Conservation (phyloP, 768 basidiomycete genomes). For the Chalciporus piperatus region DNA sequence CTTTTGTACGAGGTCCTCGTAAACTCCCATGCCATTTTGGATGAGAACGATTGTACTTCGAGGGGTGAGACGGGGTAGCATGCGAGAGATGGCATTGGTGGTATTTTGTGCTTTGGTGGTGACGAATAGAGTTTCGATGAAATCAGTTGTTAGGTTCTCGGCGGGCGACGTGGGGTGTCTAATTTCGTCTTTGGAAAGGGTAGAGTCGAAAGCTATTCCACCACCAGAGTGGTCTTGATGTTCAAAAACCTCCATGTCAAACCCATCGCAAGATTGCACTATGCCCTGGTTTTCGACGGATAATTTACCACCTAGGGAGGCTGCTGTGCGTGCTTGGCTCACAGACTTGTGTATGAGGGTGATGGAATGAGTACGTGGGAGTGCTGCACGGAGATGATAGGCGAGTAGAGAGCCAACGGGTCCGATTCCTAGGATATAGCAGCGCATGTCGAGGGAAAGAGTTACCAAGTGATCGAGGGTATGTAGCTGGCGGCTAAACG, state of each 20-base stretch:
- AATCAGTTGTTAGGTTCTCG: constrained; percentile 18
- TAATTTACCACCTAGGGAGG: constrained; percentile 37
- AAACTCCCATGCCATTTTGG: constrained; percentile 93
- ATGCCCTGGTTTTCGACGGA: constrained; percentile 51
- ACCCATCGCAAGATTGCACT: constrained; percentile 40
- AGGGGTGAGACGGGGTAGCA: constrained; percentile 61
- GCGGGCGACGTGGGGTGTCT: constrained; percentile 14
- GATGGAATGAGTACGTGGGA: constrained; percentile 52
- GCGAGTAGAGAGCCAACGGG: constrained; percentile 82
- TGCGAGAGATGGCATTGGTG: constrained; percentile 48
- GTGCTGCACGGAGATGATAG: constrained; percentile 66
- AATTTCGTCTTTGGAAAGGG: constrained; percentile 9
- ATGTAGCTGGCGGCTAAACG: constrained; percentile 5
- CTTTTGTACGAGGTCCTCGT: constrained; percentile 66
- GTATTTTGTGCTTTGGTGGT: constrained; percentile 77
- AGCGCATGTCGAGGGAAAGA: constrained; percentile 48
- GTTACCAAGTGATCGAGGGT: not conserved
- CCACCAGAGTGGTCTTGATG: constrained; percentile 20
- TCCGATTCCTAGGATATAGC: constrained; percentile 78
- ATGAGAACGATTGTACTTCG: constrained; percentile 86
- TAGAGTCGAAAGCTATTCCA: constrained; percentile 17
- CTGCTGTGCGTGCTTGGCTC: constrained; percentile 35
- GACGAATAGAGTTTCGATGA: constrained; percentile 78
- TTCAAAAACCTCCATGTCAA: constrained; percentile 50
- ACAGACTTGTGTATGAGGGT: constrained; percentile 65